Evolutionary conservation across 2,329 filamentous ascomycete genomes (phyloP), one percentile per base, ranked within the genome.

Genomic region (Knufia petricola): DNA sequence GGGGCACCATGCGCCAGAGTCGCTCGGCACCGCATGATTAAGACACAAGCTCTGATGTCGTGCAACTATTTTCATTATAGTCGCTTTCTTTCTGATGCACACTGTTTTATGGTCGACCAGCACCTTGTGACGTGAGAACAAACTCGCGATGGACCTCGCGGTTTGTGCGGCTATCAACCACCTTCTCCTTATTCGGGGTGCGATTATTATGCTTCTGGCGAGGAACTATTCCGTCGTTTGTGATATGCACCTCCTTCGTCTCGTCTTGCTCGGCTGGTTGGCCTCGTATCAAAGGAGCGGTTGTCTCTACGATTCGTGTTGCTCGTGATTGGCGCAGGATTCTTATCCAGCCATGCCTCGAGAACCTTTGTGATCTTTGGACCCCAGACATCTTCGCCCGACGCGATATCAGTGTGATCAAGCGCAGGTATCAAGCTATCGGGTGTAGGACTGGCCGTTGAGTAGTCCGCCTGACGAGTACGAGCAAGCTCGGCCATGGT

Each of bases 401-500:
- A 77, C 49, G 74, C 74, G 3, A 95, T 68, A 54, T 94, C 87
- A 9, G 78, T 72, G 62, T 85, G 94, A 58, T 92, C 84, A 17
- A 95, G 66, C 46, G 87, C 84, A 9, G 52, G 42, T 15, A 53
- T 40, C 0, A 95, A 69, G 49, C 77, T 75, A 12, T 50, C 52
- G 8, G 53, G 53, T 49, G 49, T 32, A 21, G 55, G 52, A 7
- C 56, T 41, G 19, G 39, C 21, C 32, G 36, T 51, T 19, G 55
- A 53, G 60, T 94, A 96, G 52, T 87, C 79, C 15, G 81, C 85
- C 67, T 98, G 92, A 46, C 85, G 79, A 2, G 80, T 84, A 48
- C 92, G 82, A 49, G 84, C 77, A 17, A 98, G 77, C 58, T 85
- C 81, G 19, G 85, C 80, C 90, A 98, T 96, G 56, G 92, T 74